phyloP scores from a whole-genome alignment of 345 rosid species.

The Heritiera fomes region DNA sequence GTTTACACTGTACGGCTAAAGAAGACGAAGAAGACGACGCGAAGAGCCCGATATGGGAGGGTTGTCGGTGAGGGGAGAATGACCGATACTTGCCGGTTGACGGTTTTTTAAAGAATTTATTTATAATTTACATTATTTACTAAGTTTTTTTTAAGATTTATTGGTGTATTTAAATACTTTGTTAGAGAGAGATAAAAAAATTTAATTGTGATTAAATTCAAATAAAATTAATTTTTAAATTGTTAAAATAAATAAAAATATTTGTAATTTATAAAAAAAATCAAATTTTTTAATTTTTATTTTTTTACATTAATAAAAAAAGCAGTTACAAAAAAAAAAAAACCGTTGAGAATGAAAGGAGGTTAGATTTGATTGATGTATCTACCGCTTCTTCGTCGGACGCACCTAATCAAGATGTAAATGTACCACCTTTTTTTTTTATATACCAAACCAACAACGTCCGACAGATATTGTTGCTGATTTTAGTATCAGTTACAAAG shows the following conservation, averaged over 20 bases:
- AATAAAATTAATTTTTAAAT: too few relatives aligned
- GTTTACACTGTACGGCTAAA: not conserved
- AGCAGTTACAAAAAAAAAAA: not conserved
- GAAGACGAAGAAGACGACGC: not conserved
- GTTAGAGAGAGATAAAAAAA: too few relatives aligned
- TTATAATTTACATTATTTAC: not conserved
- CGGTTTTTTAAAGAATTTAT: not conserved
- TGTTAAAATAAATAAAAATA: too few relatives aligned
- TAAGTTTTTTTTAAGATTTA: constrained; percentile 23
- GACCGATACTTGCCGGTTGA: constrained; percentile 37
- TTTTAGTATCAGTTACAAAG: too few relatives aligned
- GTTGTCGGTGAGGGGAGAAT: constrained; percentile 36
- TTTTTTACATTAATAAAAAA: not conserved
- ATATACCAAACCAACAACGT: too few relatives aligned
- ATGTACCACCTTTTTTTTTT: not conserved
- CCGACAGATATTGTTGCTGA: too few relatives aligned
- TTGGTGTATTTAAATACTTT: constrained; percentile 21
- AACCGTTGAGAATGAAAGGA: not conserved
- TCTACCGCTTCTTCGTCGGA: not conserved
- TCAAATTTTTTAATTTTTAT: not conserved
- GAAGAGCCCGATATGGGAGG: not conserved
- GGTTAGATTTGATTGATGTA: not conserved
- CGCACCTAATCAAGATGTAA: not conserved
- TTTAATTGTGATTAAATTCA: too few relatives aligned
- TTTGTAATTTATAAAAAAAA: too few relatives aligned